A percentile compares a stretch with the other conserved stretches of the same genome.
These are phyloP conservation scores for Amaranthus hypochondriacus DNA, from an alignment of 148 eudicot species.

Conservation along the genomic window DNA sequence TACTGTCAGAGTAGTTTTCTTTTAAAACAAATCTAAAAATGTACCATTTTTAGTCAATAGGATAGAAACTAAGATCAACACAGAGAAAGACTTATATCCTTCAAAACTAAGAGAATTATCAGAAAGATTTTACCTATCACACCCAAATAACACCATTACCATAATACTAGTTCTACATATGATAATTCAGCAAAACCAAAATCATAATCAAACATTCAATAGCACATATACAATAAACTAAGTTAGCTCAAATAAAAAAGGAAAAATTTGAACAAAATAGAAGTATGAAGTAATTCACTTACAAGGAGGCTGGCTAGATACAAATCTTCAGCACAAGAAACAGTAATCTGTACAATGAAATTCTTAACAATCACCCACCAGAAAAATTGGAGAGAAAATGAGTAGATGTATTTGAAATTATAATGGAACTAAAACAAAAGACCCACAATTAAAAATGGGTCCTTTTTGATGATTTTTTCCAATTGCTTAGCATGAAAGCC, in stretches of 20 bases:
- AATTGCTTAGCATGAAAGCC: slow-evolving; percentile 24
- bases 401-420: not conserved
- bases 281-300: not conserved
- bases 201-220: not conserved
- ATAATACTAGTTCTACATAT: not conserved
- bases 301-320: slow-evolving; percentile 20
- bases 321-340: slow-evolving; percentile 14
- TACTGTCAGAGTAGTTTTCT: too few relatives aligned
- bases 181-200: not conserved
- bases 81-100: not conserved
- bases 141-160: not conserved
- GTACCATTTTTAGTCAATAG: not conserved
- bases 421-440: not conserved
- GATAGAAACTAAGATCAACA: not conserved
- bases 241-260: not conserved
- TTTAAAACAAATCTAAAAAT: too few relatives aligned
- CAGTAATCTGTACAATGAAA: not conserved
- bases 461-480: not conserved
- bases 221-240: not conserved
- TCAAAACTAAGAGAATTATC: not conserved
- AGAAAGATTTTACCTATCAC: not conserved
- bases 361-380: slow-evolving; percentile 1
- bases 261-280: not conserved
- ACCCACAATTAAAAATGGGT: slow-evolving; percentile 15
- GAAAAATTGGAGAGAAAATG: not conserved